A percentile compares a stretch with the other conserved stretches of the same genome.
Conservation (phyloP, 345 rosid genomes). For the Hibiscus mutabilis region DNA sequence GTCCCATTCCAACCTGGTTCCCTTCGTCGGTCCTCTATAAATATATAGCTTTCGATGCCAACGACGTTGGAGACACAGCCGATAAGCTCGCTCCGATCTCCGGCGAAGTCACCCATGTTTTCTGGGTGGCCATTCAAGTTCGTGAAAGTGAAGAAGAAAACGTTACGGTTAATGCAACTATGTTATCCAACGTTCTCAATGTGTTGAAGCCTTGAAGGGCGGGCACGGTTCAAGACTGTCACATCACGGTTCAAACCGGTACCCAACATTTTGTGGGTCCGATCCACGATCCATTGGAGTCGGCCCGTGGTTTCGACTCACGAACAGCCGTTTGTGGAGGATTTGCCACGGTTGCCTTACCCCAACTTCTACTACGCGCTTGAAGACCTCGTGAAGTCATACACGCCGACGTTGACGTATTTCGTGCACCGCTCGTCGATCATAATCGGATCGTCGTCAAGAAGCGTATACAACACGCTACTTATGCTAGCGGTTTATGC, state of each 20-base stretch:
- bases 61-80: neutral
- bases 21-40: constrained; percentile 16
- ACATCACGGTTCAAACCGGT: constrained; percentile 28
- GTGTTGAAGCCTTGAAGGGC: constrained; percentile 16
- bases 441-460: constrained; percentile 26
- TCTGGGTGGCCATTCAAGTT: constrained; percentile 32
- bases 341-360: constrained; percentile 25
- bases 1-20: constrained; percentile 26
- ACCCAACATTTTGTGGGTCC: constrained; percentile 38
- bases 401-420: constrained; percentile 11
- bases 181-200: constrained; percentile 24
- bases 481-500: constrained; percentile 26
- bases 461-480: constrained; percentile 21
- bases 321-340: constrained; percentile 31
- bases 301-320: constrained; percentile 11
- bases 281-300: neutral
- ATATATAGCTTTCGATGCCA: constrained; percentile 23
- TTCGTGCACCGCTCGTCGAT: constrained; percentile 29
- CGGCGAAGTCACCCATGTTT: constrained; percentile 24
- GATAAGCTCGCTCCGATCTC: constrained; percentile 12
- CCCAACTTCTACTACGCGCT: constrained; percentile 39
- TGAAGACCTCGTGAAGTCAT: constrained; percentile 26
- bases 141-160: constrained; percentile 20
- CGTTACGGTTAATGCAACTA: constrained; percentile 9
- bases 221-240: constrained; percentile 6